phyloP scores from a whole-genome alignment of 2,329 filamentous ascomycete genomes.

The Botryotinia narcissicola region DNA sequence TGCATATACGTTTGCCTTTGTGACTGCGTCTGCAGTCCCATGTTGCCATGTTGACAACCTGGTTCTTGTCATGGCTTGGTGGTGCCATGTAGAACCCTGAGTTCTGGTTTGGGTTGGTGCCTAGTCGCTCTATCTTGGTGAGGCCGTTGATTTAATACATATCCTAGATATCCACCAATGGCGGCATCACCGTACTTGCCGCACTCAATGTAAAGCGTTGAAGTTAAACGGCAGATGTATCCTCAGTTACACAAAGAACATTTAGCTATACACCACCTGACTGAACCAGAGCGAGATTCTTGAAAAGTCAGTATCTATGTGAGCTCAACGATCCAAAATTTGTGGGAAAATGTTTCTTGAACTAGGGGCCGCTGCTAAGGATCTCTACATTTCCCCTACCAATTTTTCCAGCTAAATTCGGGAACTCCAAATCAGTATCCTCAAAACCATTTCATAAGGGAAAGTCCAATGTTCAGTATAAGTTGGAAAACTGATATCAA shows the following conservation, averaged over 20 bases:
- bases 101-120: neutral
- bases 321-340: neutral
- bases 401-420: neutral
- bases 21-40: neutral
- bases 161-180: neutral
- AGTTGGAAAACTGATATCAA: neutral
- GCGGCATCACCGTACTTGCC: neutral
- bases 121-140: neutral
- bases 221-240: neutral
- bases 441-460: neutral
- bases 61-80: neutral
- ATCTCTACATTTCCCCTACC: neutral
- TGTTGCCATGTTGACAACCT: neutral
- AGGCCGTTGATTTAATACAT: neutral
- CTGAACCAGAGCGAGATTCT: neutral
- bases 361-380: neutral
- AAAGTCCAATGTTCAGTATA: neutral
- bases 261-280: neutral
- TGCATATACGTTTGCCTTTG: neutral
- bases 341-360: neutral
- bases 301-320: neutral
- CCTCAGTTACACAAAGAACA: neutral
- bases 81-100: neutral
- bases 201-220: neutral
- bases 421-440: neutral